Evolutionary conservation across 306 rosid species (phyloP), one percentile per base, ranked within the genome.

Genomic region (Cercis canadensis): DNA sequence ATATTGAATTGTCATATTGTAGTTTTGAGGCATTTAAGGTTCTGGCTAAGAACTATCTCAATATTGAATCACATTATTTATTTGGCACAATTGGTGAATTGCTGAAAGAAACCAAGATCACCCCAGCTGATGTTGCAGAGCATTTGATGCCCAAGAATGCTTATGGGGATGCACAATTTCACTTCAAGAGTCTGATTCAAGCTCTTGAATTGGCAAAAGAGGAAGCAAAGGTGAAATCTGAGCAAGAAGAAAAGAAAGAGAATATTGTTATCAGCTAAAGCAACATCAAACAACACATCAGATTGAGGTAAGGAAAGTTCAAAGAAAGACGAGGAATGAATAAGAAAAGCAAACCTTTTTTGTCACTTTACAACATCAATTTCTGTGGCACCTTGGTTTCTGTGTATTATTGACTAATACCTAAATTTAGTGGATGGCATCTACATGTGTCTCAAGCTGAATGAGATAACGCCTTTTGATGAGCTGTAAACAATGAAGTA

Each of bases 61-160:
- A 68, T 7, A 40, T 90, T 36, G 88, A 86, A 6, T 75, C 82
- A 11, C 90, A 90, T 64, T 12, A 9, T 14, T 66, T 85, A 53
- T 93, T 79, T 55, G 57, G 58, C 0, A 69, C 40, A 31, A 76
- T 93, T 11, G 0, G 70, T 4, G 67, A 51, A 2, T 10, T 85
- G 83, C 63, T 87, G n/a, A 63, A 56, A 67, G 84, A 83, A 11
- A 32, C 51, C 2, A 51, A 82, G 2, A 84, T 81, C 61, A 80
- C 87, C 0, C 98, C 98, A 15, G 98, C 98, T 14, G 98, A 92
- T 21, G 92, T 92, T n/a, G 97, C 97, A 0, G 93, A 92, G 72
- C 85, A 90, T 75, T 63, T 92, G 78, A 90, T 88, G 97, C 93
- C 96, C 21, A 90, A 87, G 77, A 33, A 53, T 34, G 64, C 78